A percentile compares a stretch with the other conserved stretches of the same genome.
Conservation (phyloP, 352 stramenopile species). For the Phytophthora capsici region DNA sequence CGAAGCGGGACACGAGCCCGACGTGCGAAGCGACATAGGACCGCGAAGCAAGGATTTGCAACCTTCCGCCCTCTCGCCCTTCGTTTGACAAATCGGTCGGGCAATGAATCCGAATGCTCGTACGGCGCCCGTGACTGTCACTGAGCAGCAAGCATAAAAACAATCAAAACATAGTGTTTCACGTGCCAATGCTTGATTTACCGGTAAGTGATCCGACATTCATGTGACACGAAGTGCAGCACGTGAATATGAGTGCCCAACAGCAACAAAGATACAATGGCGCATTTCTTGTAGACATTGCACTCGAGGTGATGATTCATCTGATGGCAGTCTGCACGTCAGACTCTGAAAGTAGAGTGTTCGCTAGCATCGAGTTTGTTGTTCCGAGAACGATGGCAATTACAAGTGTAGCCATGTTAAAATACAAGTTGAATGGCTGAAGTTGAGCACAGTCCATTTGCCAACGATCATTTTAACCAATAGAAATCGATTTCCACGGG, state of each 20-base stretch:
- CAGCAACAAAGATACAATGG: neutral
- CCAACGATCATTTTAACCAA: conserved; percentile 9
- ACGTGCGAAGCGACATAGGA: conserved; percentile 16
- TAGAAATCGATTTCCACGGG: neutral
- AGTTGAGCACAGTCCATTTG: too few species aligned
- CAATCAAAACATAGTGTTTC: neutral
- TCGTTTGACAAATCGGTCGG: neutral
- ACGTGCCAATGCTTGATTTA: neutral
- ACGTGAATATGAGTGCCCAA: neutral
- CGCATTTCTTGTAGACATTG: conserved; percentile 1
- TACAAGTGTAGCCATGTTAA: conserved; percentile 3
- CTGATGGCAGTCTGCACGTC: neutral
- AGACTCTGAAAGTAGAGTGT: too few species aligned
- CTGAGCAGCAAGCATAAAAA: neutral
- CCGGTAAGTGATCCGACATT: neutral
- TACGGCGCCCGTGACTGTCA: too few species aligned
- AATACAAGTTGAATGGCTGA: too few species aligned
- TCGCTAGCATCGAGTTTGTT: too few species aligned
- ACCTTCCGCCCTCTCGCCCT: conserved; percentile 2
- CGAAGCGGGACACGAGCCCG: too few species aligned
- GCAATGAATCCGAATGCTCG: neutral
- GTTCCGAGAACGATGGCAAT: too few species aligned
- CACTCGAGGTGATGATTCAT: neutral
- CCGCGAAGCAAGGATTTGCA: conserved; percentile 10
- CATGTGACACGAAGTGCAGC: neutral